These are phyloP conservation scores for Entomophthora muscae DNA, from an alignment of 371 early-diverging fungal genomes.

Conservation along the genomic window DNA sequence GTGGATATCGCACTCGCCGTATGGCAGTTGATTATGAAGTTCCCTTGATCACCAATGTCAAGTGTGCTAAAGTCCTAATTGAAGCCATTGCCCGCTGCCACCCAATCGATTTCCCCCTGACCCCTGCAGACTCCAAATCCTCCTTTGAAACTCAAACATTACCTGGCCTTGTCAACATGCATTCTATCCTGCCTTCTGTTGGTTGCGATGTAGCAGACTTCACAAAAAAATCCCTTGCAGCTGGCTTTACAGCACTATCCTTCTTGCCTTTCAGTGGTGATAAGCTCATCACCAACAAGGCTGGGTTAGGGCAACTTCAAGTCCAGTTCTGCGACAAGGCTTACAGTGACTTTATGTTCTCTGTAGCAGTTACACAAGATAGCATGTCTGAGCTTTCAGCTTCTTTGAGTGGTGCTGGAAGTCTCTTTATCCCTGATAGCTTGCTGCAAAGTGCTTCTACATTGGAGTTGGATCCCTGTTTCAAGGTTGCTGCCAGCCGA, in stretches of 20 bases:
- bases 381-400: constrained; percentile 23
- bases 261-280: background rate
- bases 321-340: constrained; percentile 32
- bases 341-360: constrained; percentile 55
- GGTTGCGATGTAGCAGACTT: constrained; percentile 17
- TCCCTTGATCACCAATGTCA: constrained; percentile 92
- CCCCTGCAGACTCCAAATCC: constrained; percentile 71
- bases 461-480: constrained; percentile 55
- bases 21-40: constrained; percentile 92
- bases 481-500: background rate
- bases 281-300: background rate
- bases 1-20: constrained; percentile 86
- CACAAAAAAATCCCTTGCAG: constrained; percentile 39
- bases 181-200: constrained; percentile 29
- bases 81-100: constrained; percentile 66
- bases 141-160: constrained; percentile 61
- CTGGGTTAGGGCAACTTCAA: background rate
- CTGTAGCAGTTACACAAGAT: constrained; percentile 41
- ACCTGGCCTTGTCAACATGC: constrained; percentile 77
- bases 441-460: constrained; percentile 33
- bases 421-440: constrained; percentile 37
- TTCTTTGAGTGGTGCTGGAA: constrained; percentile 23
- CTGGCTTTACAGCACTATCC: constrained; percentile 66
- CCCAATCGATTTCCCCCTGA: constrained; percentile 49
- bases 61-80: constrained; percentile 91